Conservation (phyloP, 2,329 filamentous ascomycete genomes). For the Cordyceps cateniannulata region DNA sequence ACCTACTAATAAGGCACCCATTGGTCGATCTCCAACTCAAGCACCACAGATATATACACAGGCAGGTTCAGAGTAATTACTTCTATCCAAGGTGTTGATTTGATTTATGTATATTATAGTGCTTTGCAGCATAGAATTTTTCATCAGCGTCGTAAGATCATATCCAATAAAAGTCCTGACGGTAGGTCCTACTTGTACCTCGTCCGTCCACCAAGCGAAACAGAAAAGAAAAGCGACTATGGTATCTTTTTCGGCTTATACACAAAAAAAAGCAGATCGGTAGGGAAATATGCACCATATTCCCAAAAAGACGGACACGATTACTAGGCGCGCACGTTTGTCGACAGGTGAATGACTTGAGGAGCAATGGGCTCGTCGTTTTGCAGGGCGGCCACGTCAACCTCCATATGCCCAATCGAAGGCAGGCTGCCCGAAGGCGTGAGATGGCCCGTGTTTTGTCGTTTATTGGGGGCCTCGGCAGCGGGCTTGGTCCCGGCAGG, state of each 20-base stretch:
- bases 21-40: neutral
- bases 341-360: neutral
- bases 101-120: neutral
- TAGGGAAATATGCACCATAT: neutral
- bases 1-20: no score
- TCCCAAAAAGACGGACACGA: neutral
- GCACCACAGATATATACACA: neutral
- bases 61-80: neutral
- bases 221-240: neutral
- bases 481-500: slow-evolving; percentile 23
- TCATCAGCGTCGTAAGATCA: slow-evolving; percentile 6
- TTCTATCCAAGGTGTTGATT: slow-evolving; percentile 4
- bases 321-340: neutral
- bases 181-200: neutral
- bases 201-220: neutral
- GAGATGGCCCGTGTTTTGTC: slow-evolving; percentile 12
- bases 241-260: slow-evolving; percentile 6
- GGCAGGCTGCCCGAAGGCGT: neutral
- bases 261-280: slow-evolving; percentile 7
- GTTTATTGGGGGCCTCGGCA: slow-evolving; percentile 19
- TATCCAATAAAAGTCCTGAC: neutral
- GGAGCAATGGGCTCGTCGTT: neutral
- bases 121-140: neutral
- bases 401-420: slow-evolving; percentile 8
- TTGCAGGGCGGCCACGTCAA: slow-evolving; percentile 1